These are phyloP conservation scores for Cadophora luteo-olivacea DNA, from an alignment of 2,329 filamentous ascomycete species.

Conservation along the genomic window DNA sequence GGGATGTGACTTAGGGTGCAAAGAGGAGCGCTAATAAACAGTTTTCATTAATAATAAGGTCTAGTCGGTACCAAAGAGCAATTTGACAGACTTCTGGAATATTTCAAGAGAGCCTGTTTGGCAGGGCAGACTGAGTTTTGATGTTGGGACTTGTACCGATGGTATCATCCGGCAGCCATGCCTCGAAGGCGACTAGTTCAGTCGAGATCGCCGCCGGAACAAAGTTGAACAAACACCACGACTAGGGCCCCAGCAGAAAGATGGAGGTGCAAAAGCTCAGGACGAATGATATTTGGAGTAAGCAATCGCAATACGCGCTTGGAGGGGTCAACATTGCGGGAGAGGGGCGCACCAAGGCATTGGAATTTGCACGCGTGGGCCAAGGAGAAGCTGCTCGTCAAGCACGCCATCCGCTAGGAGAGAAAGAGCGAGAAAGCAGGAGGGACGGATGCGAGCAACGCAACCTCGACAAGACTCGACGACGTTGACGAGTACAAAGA, in stretches of 20 bases:
- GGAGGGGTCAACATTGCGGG: slow-evolving; percentile 7
- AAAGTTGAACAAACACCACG: background rate
- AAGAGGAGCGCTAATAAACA: slow-evolving; percentile 9
- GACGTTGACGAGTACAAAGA: too few relatives aligned
- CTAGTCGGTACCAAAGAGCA: background rate
- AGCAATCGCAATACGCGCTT: background rate
- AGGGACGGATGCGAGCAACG: background rate
- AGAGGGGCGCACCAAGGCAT: background rate
- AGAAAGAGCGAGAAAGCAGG: background rate
- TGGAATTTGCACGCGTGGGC: slow-evolving; percentile 13
- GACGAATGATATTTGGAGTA: background rate
- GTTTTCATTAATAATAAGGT: background rate
- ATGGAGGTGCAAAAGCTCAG: slow-evolving; percentile 7
- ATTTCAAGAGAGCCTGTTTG: background rate
- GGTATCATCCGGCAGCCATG: slow-evolving; percentile 18
- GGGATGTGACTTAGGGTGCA: background rate
- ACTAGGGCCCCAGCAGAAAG: background rate
- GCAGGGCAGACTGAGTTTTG: background rate
- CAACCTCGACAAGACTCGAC: background rate
- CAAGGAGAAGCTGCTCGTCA: slow-evolving; percentile 6
- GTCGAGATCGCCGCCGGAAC: slow-evolving; percentile 2
- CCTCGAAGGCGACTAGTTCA: slow-evolving; percentile 8
- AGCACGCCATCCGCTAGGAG: slow-evolving; percentile 23
- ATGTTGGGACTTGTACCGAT: background rate
- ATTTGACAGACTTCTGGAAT: slow-evolving; percentile 9